Evolutionary conservation across 1,284 basidiomycete species (phyloP).

Genomic region (Peniophora sp.): DNA sequence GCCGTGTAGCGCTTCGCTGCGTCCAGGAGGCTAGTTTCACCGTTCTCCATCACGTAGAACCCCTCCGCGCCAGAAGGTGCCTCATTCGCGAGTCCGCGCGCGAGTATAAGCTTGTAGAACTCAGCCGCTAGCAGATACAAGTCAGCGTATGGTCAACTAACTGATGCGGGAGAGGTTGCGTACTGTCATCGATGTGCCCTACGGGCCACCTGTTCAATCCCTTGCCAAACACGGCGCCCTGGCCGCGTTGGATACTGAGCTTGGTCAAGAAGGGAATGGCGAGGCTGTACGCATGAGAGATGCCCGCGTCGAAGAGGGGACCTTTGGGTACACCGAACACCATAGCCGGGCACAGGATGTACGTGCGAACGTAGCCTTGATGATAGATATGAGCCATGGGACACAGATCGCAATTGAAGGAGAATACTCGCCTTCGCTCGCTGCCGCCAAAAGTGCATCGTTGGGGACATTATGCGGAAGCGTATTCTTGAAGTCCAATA

Average conservation of each 20-base stretch:
- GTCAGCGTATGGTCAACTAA: no score
- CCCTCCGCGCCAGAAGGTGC: no score
- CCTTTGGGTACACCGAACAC: constrained; percentile 40
- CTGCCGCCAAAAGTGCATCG: constrained; percentile 27
- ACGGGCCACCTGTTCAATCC: constrained; percentile 35
- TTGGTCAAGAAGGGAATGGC: constrained; percentile 36
- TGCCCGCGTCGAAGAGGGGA: constrained; percentile 34
- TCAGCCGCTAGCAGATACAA: no score
- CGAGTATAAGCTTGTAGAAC: no score
- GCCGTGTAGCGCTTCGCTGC: no score
- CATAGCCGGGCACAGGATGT: constrained; percentile 38
- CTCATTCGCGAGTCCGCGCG: no score
- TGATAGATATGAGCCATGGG: constrained; percentile 8
- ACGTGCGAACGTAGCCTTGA: constrained; percentile 34
- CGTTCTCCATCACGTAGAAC: no score
- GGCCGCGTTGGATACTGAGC: constrained; percentile 21
- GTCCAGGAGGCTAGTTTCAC: no score
- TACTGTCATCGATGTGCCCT: constrained; percentile 37
- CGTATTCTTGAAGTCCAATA: constrained; percentile 21
- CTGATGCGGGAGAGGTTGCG: no score
- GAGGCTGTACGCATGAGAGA: constrained; percentile 36
- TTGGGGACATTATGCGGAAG: constrained; percentile 37
- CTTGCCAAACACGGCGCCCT: constrained; percentile 18
- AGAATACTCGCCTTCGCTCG: constrained; percentile 25
- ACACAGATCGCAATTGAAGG: no score